These are phyloP conservation scores for Sphaerulina musiva DNA, from an alignment of 2,329 filamentous ascomycete species.

Conservation along the genomic window DNA sequence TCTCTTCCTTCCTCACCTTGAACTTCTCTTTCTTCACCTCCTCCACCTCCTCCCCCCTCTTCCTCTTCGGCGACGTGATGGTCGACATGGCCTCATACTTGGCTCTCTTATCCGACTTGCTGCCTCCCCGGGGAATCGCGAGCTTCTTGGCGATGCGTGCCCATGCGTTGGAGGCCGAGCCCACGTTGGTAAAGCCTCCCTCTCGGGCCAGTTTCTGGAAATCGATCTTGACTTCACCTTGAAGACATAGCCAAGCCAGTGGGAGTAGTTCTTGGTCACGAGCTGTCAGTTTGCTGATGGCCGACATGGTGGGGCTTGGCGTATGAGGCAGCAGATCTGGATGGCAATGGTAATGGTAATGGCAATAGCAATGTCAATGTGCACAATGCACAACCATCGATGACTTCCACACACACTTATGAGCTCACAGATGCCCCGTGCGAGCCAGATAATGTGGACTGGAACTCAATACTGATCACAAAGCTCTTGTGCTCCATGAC, in stretches of 20 bases:
- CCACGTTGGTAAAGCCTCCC: constrained; percentile 20
- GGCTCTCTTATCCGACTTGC: background rate
- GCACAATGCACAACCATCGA: too few relatives aligned
- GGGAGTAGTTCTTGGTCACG: background rate
- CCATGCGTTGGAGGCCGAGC: constrained; percentile 32
- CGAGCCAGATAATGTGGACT: too few relatives aligned
- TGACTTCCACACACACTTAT: too few relatives aligned
- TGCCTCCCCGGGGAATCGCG: background rate
- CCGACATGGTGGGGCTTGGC: background rate
- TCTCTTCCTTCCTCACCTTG: too few relatives aligned
- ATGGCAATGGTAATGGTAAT: background rate
- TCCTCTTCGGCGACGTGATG: background rate
- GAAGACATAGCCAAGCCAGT: background rate
- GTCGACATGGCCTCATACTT: background rate
- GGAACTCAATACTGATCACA: too few relatives aligned
- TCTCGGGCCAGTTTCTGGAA: constrained; percentile 21
- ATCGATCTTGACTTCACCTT: constrained; percentile 17
- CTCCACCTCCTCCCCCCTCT: background rate
- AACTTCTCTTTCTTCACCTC: background rate
- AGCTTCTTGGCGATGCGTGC: constrained; percentile 31
- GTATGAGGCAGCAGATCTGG: background rate
- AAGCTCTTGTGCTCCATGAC: too few relatives aligned
- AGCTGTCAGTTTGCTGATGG: background rate
- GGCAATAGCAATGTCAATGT: too few relatives aligned
- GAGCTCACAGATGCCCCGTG: too few relatives aligned